Conservation (phyloP, 148 eudicot genomes). For the Camellia sinensis region DNA sequence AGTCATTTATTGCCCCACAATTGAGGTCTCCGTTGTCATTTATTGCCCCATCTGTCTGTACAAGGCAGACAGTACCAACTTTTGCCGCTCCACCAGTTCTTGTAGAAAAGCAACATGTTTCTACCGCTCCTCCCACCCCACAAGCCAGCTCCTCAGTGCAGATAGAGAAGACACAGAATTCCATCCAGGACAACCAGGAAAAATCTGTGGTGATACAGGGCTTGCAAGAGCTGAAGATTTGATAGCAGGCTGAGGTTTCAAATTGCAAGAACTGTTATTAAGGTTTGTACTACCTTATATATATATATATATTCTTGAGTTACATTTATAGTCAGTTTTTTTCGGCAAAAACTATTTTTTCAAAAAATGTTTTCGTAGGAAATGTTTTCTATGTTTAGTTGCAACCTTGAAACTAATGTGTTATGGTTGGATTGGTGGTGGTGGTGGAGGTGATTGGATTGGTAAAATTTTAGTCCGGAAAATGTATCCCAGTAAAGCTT, state of each 20-base stretch:
- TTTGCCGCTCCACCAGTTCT: slow-evolving; percentile 42
- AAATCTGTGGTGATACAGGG: slow-evolving; percentile 25
- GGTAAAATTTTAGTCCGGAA: too few species aligned
- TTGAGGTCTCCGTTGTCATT: slow-evolving; percentile 25
- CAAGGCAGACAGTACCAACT: slow-evolving; percentile 48
- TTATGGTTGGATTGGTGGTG: too few species aligned
- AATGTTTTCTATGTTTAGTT: too few species aligned
- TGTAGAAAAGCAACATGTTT: slow-evolving; percentile 23
- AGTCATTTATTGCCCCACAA: slow-evolving; percentile 8
- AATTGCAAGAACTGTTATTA: slow-evolving; percentile 5
- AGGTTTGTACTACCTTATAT: slow-evolving; percentile 11
- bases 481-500: too few species aligned
- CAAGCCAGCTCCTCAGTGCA: too few species aligned
- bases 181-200: slow-evolving; percentile 14
- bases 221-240: slow-evolving; percentile 34
- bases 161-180: too few species aligned
- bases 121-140: slow-evolving; percentile 9
- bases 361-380: too few species aligned
- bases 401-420: too few species aligned
- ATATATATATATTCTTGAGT: slow-evolving; percentile 8
- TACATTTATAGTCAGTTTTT: slow-evolving; percentile 10
- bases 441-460: too few species aligned
- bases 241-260: slow-evolving; percentile 13
- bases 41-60: slow-evolving; percentile 49
- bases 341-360: too few species aligned